Evolutionary conservation across 805 yeast genomes (phyloP).

Genomic region (Kazachstania psychrophila): DNA sequence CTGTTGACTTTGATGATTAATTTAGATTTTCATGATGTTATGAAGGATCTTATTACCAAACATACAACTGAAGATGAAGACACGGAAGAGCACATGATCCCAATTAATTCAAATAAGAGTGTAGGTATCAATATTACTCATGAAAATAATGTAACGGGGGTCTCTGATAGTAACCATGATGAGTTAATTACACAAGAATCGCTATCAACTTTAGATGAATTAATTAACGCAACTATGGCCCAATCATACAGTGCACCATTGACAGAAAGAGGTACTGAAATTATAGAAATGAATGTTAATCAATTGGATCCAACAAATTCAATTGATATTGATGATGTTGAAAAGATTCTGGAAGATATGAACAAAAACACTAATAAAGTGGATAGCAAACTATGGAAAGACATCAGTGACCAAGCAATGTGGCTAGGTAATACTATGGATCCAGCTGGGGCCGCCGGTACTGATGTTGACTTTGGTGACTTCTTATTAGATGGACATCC

Average conservation of each 20-base stretch:
- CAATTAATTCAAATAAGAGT: too few species aligned
- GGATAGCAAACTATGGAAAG: slow-evolving; percentile 61
- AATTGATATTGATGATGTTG: slow-evolving; percentile 28
- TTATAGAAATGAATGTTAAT: slow-evolving; percentile 23
- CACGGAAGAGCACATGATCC: not conserved
- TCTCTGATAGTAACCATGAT: not conserved
- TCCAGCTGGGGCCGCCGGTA: slow-evolving; percentile 21
- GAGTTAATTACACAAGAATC: slow-evolving; percentile 1
- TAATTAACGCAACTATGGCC: slow-evolving; percentile 15
- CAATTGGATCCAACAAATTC: slow-evolving; percentile 27
- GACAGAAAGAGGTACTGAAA: slow-evolving; percentile 10
- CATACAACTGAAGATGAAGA: slow-evolving; percentile 32
- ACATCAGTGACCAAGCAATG: slow-evolving; percentile 65
- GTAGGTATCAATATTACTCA: too few species aligned
- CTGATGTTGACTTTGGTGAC: slow-evolving; percentile 19
- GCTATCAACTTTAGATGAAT: slow-evolving; percentile 13
- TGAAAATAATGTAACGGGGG: too few species aligned
- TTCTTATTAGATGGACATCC: slow-evolving; percentile 5
- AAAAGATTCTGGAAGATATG: slow-evolving; percentile 26
- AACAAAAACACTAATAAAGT: slow-evolving; percentile 30
- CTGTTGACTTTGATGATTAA: slow-evolving; percentile 53
- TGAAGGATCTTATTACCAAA: slow-evolving; percentile 46
- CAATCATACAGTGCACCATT: slow-evolving; percentile 14
- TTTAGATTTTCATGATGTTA: slow-evolving; percentile 58
- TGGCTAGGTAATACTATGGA: slow-evolving; percentile 49